These are phyloP conservation scores for Pythium diclinum DNA, from an alignment of 352 stramenopile species.

Conservation along the genomic window DNA sequence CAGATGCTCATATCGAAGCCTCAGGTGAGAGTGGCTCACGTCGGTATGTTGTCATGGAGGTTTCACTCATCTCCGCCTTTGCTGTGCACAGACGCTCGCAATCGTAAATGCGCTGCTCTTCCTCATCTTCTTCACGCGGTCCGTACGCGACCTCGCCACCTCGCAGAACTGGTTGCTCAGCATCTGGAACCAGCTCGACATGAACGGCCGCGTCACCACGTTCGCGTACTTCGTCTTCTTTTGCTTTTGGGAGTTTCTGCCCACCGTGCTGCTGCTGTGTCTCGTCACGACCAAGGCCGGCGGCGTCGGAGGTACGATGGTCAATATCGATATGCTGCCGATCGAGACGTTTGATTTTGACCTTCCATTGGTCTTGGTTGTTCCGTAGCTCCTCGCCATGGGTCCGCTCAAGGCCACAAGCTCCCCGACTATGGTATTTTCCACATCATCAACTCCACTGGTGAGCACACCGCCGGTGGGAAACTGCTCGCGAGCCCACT, in stretches of 20 bases:
- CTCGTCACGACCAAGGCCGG: constrained; percentile 81
- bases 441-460: constrained; percentile 77
- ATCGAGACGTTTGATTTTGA: background rate
- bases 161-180: constrained; percentile 84
- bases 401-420: constrained; percentile 46
- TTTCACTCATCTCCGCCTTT: constrained; percentile 2
- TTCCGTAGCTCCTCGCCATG: constrained; percentile 58
- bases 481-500: constrained; percentile 67
- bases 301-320: constrained; percentile 56
- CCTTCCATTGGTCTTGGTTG: constrained; percentile 4
- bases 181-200: constrained; percentile 85
- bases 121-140: constrained; percentile 81
- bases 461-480: constrained; percentile 19
- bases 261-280: constrained; percentile 73
- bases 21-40: constrained; percentile 35
- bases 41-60: background rate
- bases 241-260: constrained; percentile 87
- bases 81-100: constrained; percentile 50
- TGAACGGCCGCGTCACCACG: constrained; percentile 78
- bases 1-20: constrained; percentile 73
- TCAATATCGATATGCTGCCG: too few relatives aligned
- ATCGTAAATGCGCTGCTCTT: constrained; percentile 81
- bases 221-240: constrained; percentile 83
- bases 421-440: constrained; percentile 85
- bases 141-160: constrained; percentile 68